These are phyloP conservation scores for Coemansia asiatica DNA, from an alignment of 192 early-diverging fungal genomes.

Conservation along the genomic window DNA sequence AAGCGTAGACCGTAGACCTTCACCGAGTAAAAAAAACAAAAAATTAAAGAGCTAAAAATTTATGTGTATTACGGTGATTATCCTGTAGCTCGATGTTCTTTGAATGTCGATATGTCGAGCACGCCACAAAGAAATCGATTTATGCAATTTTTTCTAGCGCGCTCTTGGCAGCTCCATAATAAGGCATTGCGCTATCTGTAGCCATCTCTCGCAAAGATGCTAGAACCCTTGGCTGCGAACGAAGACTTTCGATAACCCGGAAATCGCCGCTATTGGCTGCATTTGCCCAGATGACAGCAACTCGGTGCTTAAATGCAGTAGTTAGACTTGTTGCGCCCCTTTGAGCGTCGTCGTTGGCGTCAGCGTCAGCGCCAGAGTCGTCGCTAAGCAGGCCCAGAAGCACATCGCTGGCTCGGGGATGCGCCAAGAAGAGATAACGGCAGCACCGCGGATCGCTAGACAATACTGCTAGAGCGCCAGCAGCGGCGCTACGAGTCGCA, in stretches of 20 bases:
- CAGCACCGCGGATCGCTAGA: conserved; percentile 47
- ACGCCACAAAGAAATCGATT: background rate
- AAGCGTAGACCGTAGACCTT: no score
- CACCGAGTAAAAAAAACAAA: no score
- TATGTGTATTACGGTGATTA: no score
- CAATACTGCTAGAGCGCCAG: conserved; percentile 84
- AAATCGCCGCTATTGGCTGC: conserved; percentile 29
- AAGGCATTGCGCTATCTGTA: conserved; percentile 18
- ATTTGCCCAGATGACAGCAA: conserved; percentile 46
- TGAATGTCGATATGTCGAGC: background rate
- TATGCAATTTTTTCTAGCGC: conserved; percentile 12
- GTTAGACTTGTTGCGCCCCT: background rate
- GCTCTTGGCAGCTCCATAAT: conserved; percentile 23
- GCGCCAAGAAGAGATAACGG: conserved; percentile 41
- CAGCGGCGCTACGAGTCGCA: conserved; percentile 77
- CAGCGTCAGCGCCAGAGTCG: no score
- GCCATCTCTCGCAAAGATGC: conserved; percentile 19
- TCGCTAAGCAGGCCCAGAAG: conserved; percentile 15
- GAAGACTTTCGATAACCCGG: conserved; percentile 13
- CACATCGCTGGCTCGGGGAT: conserved; percentile 34
- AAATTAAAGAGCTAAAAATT: no score
- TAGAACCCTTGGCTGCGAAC: background rate
- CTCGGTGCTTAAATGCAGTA: conserved; percentile 30
- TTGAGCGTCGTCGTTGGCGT: background rate
- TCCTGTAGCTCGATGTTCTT: no score